Evolutionary conservation across 441 rosid genomes (phyloP), one percentile per base, ranked within the genome.

Genomic region (Bocquillonia castaneifolia): DNA sequence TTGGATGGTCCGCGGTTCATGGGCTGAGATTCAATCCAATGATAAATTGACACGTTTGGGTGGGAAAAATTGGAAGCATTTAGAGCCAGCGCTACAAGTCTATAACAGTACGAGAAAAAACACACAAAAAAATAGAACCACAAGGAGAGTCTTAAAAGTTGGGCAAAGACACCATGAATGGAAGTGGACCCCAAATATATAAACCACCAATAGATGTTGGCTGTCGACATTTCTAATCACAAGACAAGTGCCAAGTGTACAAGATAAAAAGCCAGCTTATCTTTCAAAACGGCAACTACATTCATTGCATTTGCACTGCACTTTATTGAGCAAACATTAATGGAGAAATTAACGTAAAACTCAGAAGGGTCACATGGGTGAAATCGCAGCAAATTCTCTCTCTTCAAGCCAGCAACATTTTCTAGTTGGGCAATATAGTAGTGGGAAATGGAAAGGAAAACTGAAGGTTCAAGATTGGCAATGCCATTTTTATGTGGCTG

Each of bases 371-470:
- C 10, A 32, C 12, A 80, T 80, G 89, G 61, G 68, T 40, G 78
- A 79, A 63, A 69, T 68, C 45, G 70, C 60, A 13, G 76, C 74
- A 26, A 67, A 40, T 25, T 78, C 75, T 37, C 68, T 74, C 47
- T 59, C 47, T 52, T 66, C 80, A 31, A 66, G 69, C 64, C 79
- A 59, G 31, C 59, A 39, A 31, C 62, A n/a, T 51, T 50, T 50
- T 6, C n/a, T 67, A 0, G 45, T 13, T 64, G 76, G 70, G 44
- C 59, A 56, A 28, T 63, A 74, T 10, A 22, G 44, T 18, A 45
- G 40, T 34, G 70, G 59, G 22, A 63, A 57, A 57, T 68, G 74
- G 80, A 58, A 32, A 28, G 47, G 23, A 67, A 75, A 73, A 63
- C 31, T 25, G 22, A 61, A 72, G 73, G 52, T 64, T 60, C 71